Base-by-base conservation (phyloP, 129 eudicot species). In the Tagetes erecta region DNA sequence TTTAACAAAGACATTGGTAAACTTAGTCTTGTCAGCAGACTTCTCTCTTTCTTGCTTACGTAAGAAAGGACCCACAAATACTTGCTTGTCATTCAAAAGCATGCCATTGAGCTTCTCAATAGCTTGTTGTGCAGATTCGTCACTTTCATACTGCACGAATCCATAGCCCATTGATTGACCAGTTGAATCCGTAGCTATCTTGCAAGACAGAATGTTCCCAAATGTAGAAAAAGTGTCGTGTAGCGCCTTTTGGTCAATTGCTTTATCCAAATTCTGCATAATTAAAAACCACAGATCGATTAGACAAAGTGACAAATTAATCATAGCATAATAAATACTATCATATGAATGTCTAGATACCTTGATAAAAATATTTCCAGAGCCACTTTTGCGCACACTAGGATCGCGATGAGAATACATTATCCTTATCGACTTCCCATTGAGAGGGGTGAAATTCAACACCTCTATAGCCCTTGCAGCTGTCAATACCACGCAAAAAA, bases 391-490 rank as follows among this genome's bases (percentile, higher is more conserved):
- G 67, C 67, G 67, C 45, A 62, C 67, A 12, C 67, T 62, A 38
- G 67, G 67, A 65, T 87, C 92, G 1, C 92, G 81, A 35, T 80
- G 88, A 73, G 92, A 84, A 71, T 84, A 80, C 87, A 85, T 84
- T 46, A 87, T 76, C 64, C 89, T 74, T 56, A 87, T 84, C 0
- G 89, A 2, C 80, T 84, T 84, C 68, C 76, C 80, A 70, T 84
- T 87, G 11, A 87, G 83, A 3, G 92, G 89, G 39, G 92, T 87
- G 77, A 87, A 87, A 80, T 86, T 86, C 78, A 86, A 51, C 40
- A 86, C 76, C 40, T 86, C 91, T 65, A 83, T 65, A 12, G 88
- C 91, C 76, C 88, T 86, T 40, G 80, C 75, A 47, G 88, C 91
- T 86, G 82, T 30, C 64, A 64, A 39, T 39, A 41, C 57, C 72